phyloP scores from a whole-genome alignment of 2,329 filamentous ascomycete species.

The Cadophora sp. region DNA sequence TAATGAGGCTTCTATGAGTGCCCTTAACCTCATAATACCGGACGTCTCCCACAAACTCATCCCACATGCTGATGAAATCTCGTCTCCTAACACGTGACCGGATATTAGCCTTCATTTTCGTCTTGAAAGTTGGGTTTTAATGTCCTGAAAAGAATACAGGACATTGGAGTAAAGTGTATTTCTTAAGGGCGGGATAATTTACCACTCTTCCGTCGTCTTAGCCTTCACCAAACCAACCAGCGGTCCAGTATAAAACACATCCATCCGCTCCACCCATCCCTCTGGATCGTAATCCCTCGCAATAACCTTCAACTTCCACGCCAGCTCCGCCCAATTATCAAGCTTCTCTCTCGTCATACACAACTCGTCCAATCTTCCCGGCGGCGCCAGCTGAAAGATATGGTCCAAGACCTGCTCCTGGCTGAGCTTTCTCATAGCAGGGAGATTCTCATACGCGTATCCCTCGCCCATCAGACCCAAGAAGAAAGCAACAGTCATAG shows the following conservation, averaged over 20 bases:
- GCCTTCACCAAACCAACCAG: slow-evolving; percentile 25
- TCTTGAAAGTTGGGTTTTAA: neutral
- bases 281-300: slow-evolving; percentile 53
- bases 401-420: slow-evolving; percentile 36
- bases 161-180: neutral
- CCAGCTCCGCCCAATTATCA: slow-evolving; percentile 48
- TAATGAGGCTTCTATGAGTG: slow-evolving; percentile 51
- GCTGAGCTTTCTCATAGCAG: slow-evolving; percentile 42
- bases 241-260: slow-evolving; percentile 52
- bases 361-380: slow-evolving; percentile 44
- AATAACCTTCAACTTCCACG: slow-evolving; percentile 48
- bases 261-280: slow-evolving; percentile 47
- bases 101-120: no score
- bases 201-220: slow-evolving; percentile 44
- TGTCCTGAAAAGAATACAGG: neutral
- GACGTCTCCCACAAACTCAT: slow-evolving; percentile 43
- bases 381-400: slow-evolving; percentile 38
- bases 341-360: slow-evolving; percentile 43
- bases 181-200: neutral
- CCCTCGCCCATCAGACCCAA: slow-evolving; percentile 46
- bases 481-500: slow-evolving; percentile 49
- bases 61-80: slow-evolving; percentile 47
- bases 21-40: slow-evolving; percentile 48
- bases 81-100: slow-evolving; percentile 23
- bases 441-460: slow-evolving; percentile 49